Conservation (phyloP, 257 asterid genomes). For the Nicotiana paniculata region DNA sequence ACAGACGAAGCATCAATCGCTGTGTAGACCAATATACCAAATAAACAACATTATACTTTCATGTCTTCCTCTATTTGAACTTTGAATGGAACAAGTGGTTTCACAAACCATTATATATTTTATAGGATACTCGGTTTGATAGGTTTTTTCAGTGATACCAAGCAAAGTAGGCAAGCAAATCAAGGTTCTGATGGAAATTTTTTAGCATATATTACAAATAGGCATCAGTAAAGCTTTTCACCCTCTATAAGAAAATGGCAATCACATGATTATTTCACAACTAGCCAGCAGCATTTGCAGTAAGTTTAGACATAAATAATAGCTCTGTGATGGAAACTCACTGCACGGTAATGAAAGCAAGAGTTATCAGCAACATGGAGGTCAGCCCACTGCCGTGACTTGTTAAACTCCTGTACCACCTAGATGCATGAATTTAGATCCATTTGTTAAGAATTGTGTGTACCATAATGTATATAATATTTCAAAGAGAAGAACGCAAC, state of each 20-base stretch:
- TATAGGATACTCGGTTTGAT: neutral
- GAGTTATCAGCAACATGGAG: slow-evolving; percentile 94
- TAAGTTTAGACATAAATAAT: neutral
- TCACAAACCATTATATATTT: neutral
- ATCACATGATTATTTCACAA: neutral
- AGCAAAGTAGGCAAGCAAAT: neutral
- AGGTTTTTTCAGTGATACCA: neutral
- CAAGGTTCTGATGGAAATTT: neutral
- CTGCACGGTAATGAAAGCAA: slow-evolving; percentile 89
- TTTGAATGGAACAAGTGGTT: neutral
- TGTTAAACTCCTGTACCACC: slow-evolving; percentile 58
- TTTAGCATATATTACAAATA: neutral
- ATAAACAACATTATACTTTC: neutral
- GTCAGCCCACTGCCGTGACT: slow-evolving; percentile 71
- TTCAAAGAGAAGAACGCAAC: neutral
- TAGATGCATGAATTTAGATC: slow-evolving; percentile 15
- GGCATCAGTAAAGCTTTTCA: neutral
- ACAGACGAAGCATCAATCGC: slow-evolving; percentile 63
- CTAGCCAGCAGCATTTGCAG: neutral
- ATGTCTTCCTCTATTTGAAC: neutral
- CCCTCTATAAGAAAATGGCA: neutral
- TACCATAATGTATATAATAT: neutral
- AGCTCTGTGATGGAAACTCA: slow-evolving; percentile 31
- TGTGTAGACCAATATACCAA: slow-evolving; percentile 10
- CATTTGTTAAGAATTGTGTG: neutral